These are phyloP conservation scores for Geotrichum citri-aurantii DNA, from an alignment of 1,139 yeast species.

Conservation along the genomic window DNA sequence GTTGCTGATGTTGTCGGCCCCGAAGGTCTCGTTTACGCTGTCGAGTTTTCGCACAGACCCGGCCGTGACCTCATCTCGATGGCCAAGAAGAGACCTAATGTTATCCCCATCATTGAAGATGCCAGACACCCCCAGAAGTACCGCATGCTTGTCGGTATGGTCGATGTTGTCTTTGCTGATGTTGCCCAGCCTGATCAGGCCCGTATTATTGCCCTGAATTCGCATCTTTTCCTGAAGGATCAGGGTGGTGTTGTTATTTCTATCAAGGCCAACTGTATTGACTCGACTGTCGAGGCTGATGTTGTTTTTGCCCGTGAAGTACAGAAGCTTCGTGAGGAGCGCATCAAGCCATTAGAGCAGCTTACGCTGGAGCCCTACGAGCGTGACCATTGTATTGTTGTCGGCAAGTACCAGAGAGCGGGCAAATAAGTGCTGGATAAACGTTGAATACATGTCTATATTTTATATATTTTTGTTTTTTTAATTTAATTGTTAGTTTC, in stretches of 20 bases:
- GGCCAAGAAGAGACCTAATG: conserved; percentile 99
- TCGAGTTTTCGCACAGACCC: conserved; percentile 97
- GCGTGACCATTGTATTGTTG: conserved; percentile 98
- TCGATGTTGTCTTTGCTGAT: conserved; percentile 96
- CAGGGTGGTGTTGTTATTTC: conserved; percentile 14
- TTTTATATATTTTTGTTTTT: not conserved
- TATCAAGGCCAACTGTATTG: conserved; percentile 74
- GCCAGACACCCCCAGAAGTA: conserved; percentile 99
- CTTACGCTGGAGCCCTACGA: conserved; percentile 94
- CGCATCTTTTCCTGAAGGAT: not conserved
- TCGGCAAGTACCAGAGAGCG: conserved; percentile 93
- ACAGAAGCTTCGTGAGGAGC: conserved; percentile 96
- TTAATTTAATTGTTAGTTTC: not conserved
- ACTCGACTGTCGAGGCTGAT: conserved; percentile 96
- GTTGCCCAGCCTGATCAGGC: conserved; percentile 99
- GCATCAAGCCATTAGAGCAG: conserved; percentile 97
- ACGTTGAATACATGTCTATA: not conserved
- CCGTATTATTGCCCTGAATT: conserved; percentile 92
- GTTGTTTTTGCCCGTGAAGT: conserved; percentile 92
- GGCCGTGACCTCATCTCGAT: conserved; percentile 95
- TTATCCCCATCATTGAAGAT: conserved; percentile 96
- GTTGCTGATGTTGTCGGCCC: conserved; percentile 96
- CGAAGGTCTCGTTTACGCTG: conserved; percentile 97
- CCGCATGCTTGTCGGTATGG: conserved; percentile 98
- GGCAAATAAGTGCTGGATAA: conserved; percentile 44